Conservation (phyloP, 2,329 filamentous ascomycete species). For the Arthrobotrys conoides region DNA sequence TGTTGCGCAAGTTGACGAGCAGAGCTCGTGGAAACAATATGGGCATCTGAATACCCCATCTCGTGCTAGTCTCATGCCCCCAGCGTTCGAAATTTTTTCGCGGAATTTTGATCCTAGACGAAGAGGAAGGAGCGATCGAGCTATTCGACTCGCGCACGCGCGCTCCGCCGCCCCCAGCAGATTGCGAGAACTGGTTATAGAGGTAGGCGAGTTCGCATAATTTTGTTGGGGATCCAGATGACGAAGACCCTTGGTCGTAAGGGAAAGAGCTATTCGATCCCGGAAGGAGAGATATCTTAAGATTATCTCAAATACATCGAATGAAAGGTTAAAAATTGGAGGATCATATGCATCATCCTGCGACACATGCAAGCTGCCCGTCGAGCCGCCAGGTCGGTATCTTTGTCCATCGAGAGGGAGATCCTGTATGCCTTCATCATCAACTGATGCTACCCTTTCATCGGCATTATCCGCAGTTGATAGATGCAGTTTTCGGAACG, state of each 20-base stretch:
- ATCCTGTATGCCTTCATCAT: neutral
- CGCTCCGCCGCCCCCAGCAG: neutral
- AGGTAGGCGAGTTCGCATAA: neutral
- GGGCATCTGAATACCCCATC: slow-evolving; percentile 29
- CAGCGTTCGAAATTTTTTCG: neutral
- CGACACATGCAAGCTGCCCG: neutral
- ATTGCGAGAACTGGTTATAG: neutral
- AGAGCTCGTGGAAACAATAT: slow-evolving; percentile 36
- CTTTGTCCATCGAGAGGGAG: neutral
- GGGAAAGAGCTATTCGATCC: slow-evolving; percentile 42
- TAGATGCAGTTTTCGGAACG: slow-evolving; percentile 30
- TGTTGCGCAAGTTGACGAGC: slow-evolving; percentile 17
- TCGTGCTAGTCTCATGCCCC: neutral
- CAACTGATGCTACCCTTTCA: neutral
- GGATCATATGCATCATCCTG: neutral
- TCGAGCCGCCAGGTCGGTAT: neutral
- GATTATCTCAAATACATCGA: slow-evolving; percentile 36
- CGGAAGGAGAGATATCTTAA: slow-evolving; percentile 35
- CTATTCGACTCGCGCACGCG: slow-evolving; percentile 12
- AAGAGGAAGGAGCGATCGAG: slow-evolving; percentile 7
- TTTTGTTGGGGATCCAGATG: slow-evolving; percentile 7
- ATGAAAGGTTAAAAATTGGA: slow-evolving; percentile 33
- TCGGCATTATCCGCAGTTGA: neutral
- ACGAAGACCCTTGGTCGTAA: slow-evolving; percentile 30
- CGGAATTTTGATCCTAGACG: neutral